These are phyloP conservation scores for Niveomyces coronatus DNA, from an alignment of 2,329 filamentous ascomycete genomes.

Conservation along the genomic window DNA sequence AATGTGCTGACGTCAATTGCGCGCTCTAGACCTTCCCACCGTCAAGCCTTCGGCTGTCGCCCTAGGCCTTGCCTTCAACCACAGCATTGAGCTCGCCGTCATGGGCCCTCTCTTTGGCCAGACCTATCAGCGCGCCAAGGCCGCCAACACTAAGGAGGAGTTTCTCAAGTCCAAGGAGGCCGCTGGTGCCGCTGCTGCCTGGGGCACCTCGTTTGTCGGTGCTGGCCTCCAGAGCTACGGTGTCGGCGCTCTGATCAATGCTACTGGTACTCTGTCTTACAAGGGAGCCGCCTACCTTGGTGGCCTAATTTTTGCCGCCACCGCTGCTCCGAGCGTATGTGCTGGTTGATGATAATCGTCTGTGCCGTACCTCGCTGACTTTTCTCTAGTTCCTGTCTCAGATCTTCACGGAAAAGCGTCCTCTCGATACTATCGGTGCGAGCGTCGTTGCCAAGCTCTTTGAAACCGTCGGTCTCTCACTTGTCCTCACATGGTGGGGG, in stretches of 20 bases:
- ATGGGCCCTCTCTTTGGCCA: constrained; percentile 86
- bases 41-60: constrained; percentile 98
- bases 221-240: constrained; percentile 84
- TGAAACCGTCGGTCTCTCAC: constrained; percentile 83
- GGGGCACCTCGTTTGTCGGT: constrained; percentile 82
- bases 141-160: constrained; percentile 90
- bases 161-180: constrained; percentile 92
- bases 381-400: constrained; percentile 67
- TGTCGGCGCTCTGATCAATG: constrained; percentile 84
- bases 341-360: constrained; percentile 4
- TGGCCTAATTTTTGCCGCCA: constrained; percentile 81
- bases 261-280: constrained; percentile 88
- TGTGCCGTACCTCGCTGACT: constrained; percentile 10
- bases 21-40: constrained; percentile 45
- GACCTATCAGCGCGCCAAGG: constrained; percentile 86
- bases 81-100: constrained; percentile 79
- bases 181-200: constrained; percentile 73
- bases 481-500: constrained; percentile 97
- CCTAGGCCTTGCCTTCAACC: constrained; percentile 91
- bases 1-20: not conserved
- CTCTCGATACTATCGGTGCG: constrained; percentile 81
- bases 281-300: constrained; percentile 96
- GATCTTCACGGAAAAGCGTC: constrained; percentile 82
- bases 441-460: constrained; percentile 74
- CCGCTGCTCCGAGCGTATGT: constrained; percentile 75